A percentile compares a stretch with the other conserved stretches of the same genome.
Evolutionary conservation across 352 stramenopile species (phyloP).

Genomic region (Pythium aphanidermatum): DNA sequence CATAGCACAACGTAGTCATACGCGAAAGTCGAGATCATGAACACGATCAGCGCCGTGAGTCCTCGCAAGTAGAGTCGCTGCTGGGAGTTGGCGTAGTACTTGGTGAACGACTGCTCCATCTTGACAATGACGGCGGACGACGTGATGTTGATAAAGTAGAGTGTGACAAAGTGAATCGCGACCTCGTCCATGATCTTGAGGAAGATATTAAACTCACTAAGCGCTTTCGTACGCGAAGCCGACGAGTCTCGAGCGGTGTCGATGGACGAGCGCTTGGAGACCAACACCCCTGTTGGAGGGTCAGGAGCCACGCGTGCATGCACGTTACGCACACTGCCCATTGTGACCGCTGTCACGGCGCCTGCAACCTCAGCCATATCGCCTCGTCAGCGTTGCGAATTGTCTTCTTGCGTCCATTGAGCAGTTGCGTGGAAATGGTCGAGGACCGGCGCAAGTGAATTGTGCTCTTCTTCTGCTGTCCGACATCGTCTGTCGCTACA

Average conservation of each 20-base stretch:
- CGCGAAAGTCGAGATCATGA: slow-evolving; percentile 58
- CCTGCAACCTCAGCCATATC: slow-evolving; percentile 18
- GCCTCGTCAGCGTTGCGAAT: slow-evolving; percentile 15
- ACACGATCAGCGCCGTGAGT: slow-evolving; percentile 50
- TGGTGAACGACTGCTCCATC: slow-evolving; percentile 74
- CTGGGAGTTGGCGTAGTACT: slow-evolving; percentile 74
- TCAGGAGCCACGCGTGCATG: slow-evolving; percentile 34
- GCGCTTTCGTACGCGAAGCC: slow-evolving; percentile 37
- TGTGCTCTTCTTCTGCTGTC: slow-evolving; percentile 23
- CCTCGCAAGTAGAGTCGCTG: slow-evolving; percentile 54
- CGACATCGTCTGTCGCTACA: too few species aligned
- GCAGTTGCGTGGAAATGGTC: slow-evolving; percentile 34
- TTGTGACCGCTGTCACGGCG: slow-evolving; percentile 17
- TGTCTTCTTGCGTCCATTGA: slow-evolving; percentile 17
- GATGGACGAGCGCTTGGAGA: slow-evolving; percentile 20
- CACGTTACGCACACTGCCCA: slow-evolving; percentile 21
- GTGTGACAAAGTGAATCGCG: slow-evolving; percentile 66
- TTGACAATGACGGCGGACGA: slow-evolving; percentile 58
- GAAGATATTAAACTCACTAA: slow-evolving; percentile 73
- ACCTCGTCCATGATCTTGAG: slow-evolving; percentile 80
- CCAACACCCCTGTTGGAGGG: slow-evolving; percentile 2
- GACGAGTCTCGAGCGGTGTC: slow-evolving; percentile 48
- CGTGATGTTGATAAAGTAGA: slow-evolving; percentile 81
- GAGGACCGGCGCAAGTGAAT: slow-evolving; percentile 37
- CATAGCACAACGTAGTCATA: slow-evolving; percentile 77